Evolutionary conservation across 768 basidiomycete genomes (phyloP), one percentile per base, ranked within the genome.

Genomic region (Psilocybe azurescens): DNA sequence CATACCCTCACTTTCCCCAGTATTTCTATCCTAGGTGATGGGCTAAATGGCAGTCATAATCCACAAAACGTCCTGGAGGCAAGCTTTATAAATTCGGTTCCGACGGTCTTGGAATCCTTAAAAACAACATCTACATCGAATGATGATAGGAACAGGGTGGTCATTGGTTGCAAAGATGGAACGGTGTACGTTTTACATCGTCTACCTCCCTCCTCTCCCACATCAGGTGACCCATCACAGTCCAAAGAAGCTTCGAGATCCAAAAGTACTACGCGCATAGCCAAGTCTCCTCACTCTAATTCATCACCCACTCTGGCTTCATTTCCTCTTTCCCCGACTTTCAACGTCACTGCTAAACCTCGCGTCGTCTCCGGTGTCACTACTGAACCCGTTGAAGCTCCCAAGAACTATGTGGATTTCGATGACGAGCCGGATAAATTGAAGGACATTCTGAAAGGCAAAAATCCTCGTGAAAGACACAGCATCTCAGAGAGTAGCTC

Each of bases 341-440:
- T 89, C 70, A 78, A 78, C 39, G 73, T 88, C 10, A 74, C 83
- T n/a, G 75, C 82, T 29, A 83, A 86, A 54, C 82, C 89, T 16
- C 81, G 84, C 5, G 82, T 89, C 5, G 89, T 91, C 1, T 89
- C 91, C n/a, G 88, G 86, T 10, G 75, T 94, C 4, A 90, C 86
- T 7, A 78, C 78, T 8, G 89, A 91, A 62, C 83, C 84, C 61
- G 90, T 85, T 0, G 89, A 93, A 71, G 93, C 92, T 0, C 86
- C 90, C 0, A 91, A 85, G 75, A 91, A 87, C 65, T 88, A 84
- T 68, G 88, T 93, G 1, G 93, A 94, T 69, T 92, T 87, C 60
- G 93, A 94, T 2, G 90, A 93, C 48, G 93, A 94, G 69, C 81
- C 88, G 1, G 89, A 88, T 58, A 88, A 86, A 65, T 78, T 94